Percentiles rank a stretch among this genome's conserved stretches.
phyloP scores from a whole-genome alignment of 2,329 filamentous ascomycete genomes.

The Paramyrothecium roridum region DNA sequence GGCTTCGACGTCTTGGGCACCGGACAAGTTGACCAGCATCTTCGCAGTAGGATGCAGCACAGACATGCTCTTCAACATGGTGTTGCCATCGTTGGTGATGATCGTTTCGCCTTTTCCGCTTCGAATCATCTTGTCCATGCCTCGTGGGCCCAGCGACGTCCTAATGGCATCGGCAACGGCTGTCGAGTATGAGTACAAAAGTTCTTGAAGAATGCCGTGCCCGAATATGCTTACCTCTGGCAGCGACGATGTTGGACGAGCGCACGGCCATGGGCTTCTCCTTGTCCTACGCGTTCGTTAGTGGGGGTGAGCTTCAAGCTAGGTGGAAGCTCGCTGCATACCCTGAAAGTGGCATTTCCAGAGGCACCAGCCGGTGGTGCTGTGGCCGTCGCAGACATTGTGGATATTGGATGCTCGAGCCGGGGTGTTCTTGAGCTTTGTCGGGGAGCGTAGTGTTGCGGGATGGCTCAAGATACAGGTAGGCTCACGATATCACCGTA shows the following conservation, averaged over 20 bases:
- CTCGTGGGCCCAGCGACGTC: constrained; percentile 91
- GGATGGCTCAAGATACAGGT: constrained; percentile 26
- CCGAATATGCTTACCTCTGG: constrained; percentile 65
- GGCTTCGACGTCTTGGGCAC: constrained; percentile 96
- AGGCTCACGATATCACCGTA: constrained; percentile 20
- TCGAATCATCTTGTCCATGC: constrained; percentile 99
- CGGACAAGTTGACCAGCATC: constrained; percentile 97
- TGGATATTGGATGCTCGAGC: constrained; percentile 28
- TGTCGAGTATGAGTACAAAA: constrained; percentile 32
- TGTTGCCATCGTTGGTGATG: constrained; percentile 99
- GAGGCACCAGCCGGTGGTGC: constrained; percentile 30
- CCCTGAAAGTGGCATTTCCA: constrained; percentile 55
- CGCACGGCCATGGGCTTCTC: constrained; percentile 98
- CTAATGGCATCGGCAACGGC: constrained; percentile 97
- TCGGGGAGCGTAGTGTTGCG: constrained; percentile 23
- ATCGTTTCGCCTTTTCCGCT: constrained; percentile 95
- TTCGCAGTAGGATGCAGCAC: constrained; percentile 99
- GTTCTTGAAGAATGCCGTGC: constrained; percentile 3
- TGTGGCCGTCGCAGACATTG: constrained; percentile 39
- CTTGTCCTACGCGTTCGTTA: constrained; percentile 62
- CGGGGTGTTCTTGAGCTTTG: constrained; percentile 17
- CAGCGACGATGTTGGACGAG: constrained; percentile 94
- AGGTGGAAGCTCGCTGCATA: constrained; percentile 31
- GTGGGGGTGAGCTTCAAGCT: constrained; percentile 29
- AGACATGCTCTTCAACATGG: constrained; percentile 98